Evolutionary conservation across 495 filamentous ascomycete species (phyloP), one percentile per base, ranked within the genome.

Genomic region (Halenospora varia): DNA sequence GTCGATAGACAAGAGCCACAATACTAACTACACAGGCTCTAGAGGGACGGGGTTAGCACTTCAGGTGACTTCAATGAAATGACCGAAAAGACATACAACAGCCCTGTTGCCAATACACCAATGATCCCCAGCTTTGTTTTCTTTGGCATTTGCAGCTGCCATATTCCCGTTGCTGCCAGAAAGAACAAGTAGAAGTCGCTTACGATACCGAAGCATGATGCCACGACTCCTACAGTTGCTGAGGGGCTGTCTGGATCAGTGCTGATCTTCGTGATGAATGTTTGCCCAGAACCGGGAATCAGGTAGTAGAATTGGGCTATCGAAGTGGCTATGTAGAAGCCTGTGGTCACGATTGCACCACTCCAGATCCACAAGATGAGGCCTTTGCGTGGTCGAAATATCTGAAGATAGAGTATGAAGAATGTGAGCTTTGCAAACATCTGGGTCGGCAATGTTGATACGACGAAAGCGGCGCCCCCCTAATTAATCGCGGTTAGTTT

Each of bases 161-260:
- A 47, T 13, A 47, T 47, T 47, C 44, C 44, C 10, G 18, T 19
- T 11, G 44, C 18, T 10, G 44, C 44, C 18, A 47, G 8, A 20
- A 47, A 47, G 44, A 47, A 47, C 18, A 47, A 47, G 18, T 47
- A 47, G 18, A 47, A 47, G 18, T 47, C 44, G 44, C 44, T 47
- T 13, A 19, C 10, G 10, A 47, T 47, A 19, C 18, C 18, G 18
- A 47, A 47, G 18, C 44, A 47, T 8, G 44, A 9, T 10, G 44
- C 18, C 10, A 47, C 44, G 10, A 47, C 19, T 47, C 44, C 44
- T 8, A 47, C 44, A 10, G 44, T 47, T 6, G 44, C 10, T 8
- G 44, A 47, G 10, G 44, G 44, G 10, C 10, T 47, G 44, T 47
- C 19, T 20, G 44, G 44, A 11, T 11, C 18, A 10, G 19, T 10